Evolutionary conservation across 2,329 filamentous ascomycete genomes (phyloP), one percentile per base, ranked within the genome.

Genomic region (Nothomitra cinnamomea): DNA sequence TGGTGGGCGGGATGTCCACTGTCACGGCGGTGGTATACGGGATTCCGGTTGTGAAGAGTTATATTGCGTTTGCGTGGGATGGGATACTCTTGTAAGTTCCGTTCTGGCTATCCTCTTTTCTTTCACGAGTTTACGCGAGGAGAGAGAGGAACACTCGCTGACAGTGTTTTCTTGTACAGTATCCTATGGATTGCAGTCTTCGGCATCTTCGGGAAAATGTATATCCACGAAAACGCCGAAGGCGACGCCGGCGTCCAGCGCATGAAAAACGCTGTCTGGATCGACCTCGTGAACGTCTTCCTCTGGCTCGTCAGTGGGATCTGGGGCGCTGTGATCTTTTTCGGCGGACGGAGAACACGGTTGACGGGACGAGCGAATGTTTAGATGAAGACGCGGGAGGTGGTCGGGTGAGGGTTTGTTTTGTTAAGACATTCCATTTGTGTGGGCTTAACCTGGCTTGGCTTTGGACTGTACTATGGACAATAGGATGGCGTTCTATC

Each of bases 191-290:
- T 87, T 56, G 78, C 80, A 1, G 73, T 92, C 4, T 94, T 94
- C 65, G 88, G 87, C 17, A 70, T 92, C 56, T 95, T 95, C 64
- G 88, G 82, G 53, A 80, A 76, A 60, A 79, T 90, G 73, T 95
- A 83, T 71, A 84, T 94, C 63, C 67, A 77, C 53, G 80, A 81
- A 61, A 66, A 87, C 55, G 65, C 81, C 0, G 72, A 83, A 63
- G 80, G 80, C 13, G 75, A 85, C 63, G 60, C 61, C 41, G 80
- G 75, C 51, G 75, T 90, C 55, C 69, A 72, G 59, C 76, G 85
- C 54, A 94, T 95, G 87, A 87, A 88, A 70, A 80, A 82, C 63
- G 85, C 87, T 3, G 85, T 92, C 15, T 94, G 86, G 85, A 74
- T 94, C 47, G 84, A 90, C 65, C 66, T 94, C 51, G 71, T 77